A percentile compares a stretch with the other conserved stretches of the same genome.
These are phyloP conservation scores for Endogone sp. DNA, from an alignment of 192 early-diverging fungal species.

Conservation along the genomic window DNA sequence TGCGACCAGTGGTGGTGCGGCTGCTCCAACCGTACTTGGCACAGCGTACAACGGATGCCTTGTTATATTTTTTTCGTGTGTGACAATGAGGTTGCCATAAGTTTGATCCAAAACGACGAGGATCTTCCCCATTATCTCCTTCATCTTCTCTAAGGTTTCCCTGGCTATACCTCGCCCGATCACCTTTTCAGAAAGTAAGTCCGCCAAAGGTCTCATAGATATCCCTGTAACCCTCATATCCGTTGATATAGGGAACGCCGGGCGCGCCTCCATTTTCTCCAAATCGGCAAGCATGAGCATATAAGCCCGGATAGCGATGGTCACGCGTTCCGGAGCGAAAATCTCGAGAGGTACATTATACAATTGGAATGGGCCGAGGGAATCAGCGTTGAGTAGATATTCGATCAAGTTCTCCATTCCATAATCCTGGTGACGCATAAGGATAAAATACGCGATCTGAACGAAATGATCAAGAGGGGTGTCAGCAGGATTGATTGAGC, in stretches of 20 bases:
- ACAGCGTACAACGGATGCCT: slow-evolving; percentile 15
- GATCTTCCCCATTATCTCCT: slow-evolving; percentile 58
- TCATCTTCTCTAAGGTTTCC: slow-evolving; percentile 65
- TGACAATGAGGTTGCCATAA: slow-evolving; percentile 39
- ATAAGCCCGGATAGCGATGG: slow-evolving; percentile 71
- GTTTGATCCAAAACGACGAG: slow-evolving; percentile 55
- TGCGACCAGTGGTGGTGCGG: slow-evolving; percentile 1
- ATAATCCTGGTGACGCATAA: slow-evolving; percentile 59
- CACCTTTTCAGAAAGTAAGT: slow-evolving; percentile 44
- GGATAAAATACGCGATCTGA: slow-evolving; percentile 66
- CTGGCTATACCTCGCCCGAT: slow-evolving; percentile 56
- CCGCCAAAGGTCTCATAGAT: slow-evolving; percentile 22
- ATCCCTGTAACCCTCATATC: slow-evolving; percentile 34
- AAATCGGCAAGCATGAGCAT: slow-evolving; percentile 69
- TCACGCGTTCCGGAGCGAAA: slow-evolving; percentile 65
- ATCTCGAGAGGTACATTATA: slow-evolving; percentile 43
- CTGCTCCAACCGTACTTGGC: slow-evolving; percentile 14
- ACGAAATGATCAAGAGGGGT: slow-evolving; percentile 64
- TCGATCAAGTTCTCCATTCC: slow-evolving; percentile 65
- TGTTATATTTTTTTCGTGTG: slow-evolving; percentile 1
- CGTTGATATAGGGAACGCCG: slow-evolving; percentile 41
- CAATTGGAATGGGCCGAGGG: slow-evolving; percentile 22
- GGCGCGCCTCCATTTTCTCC: slow-evolving; percentile 45
- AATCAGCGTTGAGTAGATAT: slow-evolving; percentile 62
- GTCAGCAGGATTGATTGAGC: slow-evolving; percentile 58